These are phyloP conservation scores for Aspergillus heteromorphus DNA, from an alignment of 495 filamentous ascomycete genomes.

Conservation along the genomic window DNA sequence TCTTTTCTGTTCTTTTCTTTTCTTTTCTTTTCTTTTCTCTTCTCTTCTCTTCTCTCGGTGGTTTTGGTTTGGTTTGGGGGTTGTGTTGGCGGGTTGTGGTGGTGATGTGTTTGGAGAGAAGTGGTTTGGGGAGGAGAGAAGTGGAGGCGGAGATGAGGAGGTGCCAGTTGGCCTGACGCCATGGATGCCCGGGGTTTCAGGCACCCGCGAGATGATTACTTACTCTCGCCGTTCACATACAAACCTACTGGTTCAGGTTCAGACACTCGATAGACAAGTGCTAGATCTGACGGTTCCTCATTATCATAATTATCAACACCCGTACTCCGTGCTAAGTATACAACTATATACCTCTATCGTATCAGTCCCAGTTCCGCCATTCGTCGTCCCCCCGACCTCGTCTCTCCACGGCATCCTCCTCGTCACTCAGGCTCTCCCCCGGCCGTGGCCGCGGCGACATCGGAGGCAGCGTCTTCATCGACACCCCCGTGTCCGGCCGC, in stretches of 20 bases:
- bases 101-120: not conserved
- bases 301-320: not conserved
- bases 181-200: constrained; percentile 7
- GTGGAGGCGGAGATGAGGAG: not conserved
- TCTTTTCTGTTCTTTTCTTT: constrained; percentile 5
- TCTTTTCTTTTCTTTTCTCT: too few relatives aligned
- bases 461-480: constrained; percentile 47
- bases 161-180: constrained; percentile 6
- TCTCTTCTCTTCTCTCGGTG: too few relatives aligned
- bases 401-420: constrained; percentile 30
- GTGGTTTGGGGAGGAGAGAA: constrained; percentile 1
- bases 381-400: constrained; percentile 28
- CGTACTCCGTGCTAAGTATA: not conserved
- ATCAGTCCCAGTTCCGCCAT: constrained; percentile 44
- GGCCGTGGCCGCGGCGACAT: constrained; percentile 39
- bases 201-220: not conserved
- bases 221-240: too few relatives aligned
- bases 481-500: constrained; percentile 45
- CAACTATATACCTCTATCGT: not conserved
- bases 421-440: constrained; percentile 37
- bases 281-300: too few relatives aligned
- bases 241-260: too few relatives aligned
- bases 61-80: not conserved
- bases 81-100: not conserved
- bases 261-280: too few relatives aligned